Base-by-base conservation (phyloP, 2,329 filamentous ascomycete genomes). In the Ophiosphaerella korrae region DNA sequence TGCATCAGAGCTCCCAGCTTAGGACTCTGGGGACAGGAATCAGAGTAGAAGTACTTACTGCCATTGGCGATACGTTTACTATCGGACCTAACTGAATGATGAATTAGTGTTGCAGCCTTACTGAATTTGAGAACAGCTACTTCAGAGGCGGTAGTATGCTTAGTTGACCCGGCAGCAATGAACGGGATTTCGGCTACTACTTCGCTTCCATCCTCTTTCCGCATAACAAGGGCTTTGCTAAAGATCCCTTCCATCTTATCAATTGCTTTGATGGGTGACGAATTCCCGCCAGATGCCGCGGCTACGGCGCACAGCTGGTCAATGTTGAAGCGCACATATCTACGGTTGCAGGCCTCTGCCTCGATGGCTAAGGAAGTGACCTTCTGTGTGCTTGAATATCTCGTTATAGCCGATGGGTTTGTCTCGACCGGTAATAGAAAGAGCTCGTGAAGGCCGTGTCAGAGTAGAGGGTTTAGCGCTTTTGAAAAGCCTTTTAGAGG, bases 201-300 rank as follows among this genome's bases (percentile, higher is more conserved):
- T 42, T 62, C 53, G 11, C 48, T 53, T 7, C 48, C 52, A 52
- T 63, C 58, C 38, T 60, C 53, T 45, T 55, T 52, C 11, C 36
- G 55, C 39, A 74, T 32, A 26, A 74, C 44, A 4, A 73, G 57
- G 8, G 56, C 64, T 48, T 66, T 72, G 53, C 66, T 74, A 53
- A 63, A 68, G 11, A 60, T 62, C 26, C 71, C 68, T 45, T 72
- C 71, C 36, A 70, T 53, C 35, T 74, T 74, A 29, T 71, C 68
- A 16, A 72, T 64, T 4, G 56, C 56, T 9, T 35, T 44, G 24
- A 71, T 57, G 3, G 61, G 56, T 5, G 66, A 71, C n/a, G 41
- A 51, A 24, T 47, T 38, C 23, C 24, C 43, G 2, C 60, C 54
- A 14, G 57, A 33, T 4, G 55, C 48, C 14, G 63, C 63, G 32